Conservation (phyloP, 108 stramenopile species). For the Nannochloropsis granulata region DNA sequence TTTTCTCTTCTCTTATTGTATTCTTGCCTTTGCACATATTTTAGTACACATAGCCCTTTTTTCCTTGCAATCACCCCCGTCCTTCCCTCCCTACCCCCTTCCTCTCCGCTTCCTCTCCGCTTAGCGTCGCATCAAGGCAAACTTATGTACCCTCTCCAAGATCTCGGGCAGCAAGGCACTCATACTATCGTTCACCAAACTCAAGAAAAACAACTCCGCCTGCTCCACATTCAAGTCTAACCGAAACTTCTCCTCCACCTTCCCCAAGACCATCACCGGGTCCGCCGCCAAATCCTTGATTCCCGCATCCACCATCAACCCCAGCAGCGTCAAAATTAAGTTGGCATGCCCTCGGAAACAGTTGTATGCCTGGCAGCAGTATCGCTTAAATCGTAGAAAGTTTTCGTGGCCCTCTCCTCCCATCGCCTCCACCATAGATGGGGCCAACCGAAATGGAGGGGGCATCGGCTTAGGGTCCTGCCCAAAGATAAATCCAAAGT, state of each 20-base stretch:
- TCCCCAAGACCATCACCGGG: constrained; percentile 71
- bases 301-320: constrained; percentile 93
- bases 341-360: constrained; percentile 82
- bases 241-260: constrained; percentile 79
- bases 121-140: constrained; percentile 60
- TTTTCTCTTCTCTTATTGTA: too few species aligned
- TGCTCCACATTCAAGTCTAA: constrained; percentile 85
- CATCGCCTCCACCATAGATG: constrained; percentile 33
- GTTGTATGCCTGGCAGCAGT: constrained; percentile 88
- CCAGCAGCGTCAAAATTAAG: constrained; percentile 82
- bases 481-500: constrained; percentile 76
- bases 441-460: constrained; percentile 63
- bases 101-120: too few species aligned
- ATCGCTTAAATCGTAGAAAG: constrained; percentile 64
- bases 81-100: too few species aligned
- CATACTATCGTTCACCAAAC: constrained; percentile 65
- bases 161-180: constrained; percentile 67
- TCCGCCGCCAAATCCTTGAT: constrained; percentile 87
- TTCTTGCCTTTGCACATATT: too few species aligned
- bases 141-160: constrained; percentile 80
- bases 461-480: constrained; percentile 83
- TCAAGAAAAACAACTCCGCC: constrained; percentile 68
- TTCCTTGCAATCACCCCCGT: too few species aligned
- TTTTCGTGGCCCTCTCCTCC: constrained; percentile 71
- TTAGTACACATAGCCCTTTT: too few species aligned